Conservation (phyloP, 805 yeast species). For the Maudiozyma turicensis region DNA sequence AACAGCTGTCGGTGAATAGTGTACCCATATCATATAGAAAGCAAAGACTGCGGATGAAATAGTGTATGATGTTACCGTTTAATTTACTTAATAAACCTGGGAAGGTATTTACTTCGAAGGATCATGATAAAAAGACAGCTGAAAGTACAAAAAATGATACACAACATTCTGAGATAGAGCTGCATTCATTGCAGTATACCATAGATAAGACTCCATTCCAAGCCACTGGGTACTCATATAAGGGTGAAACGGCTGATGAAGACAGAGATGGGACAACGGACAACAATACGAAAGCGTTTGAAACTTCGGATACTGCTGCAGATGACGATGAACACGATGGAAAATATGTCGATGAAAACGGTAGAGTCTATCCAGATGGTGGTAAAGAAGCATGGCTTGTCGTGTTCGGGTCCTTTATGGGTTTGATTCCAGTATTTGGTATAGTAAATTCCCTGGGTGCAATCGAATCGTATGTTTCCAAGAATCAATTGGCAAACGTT, state of each 20-base stretch:
- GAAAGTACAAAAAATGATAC: background rate
- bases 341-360: conserved; percentile 9
- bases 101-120: background rate
- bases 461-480: conserved; percentile 48
- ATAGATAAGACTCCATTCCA: background rate
- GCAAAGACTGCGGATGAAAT: background rate
- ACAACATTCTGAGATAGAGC: background rate
- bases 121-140: background rate
- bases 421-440: conserved; percentile 51
- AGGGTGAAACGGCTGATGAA: background rate
- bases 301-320: background rate
- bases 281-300: background rate
- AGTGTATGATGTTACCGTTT: conserved; percentile 1
- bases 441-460: conserved; percentile 56
- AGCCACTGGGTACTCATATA: background rate
- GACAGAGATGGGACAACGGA: too few relatives aligned
- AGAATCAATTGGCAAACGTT: conserved; percentile 42
- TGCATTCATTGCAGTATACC: background rate
- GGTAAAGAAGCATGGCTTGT: conserved; percentile 49
- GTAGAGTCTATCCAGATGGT: conserved; percentile 40
- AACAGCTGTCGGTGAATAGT: too few relatives aligned
- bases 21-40: too few relatives aligned
- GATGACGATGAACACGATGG: conserved; percentile 1
- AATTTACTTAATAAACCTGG: conserved; percentile 1
- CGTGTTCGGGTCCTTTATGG: conserved; percentile 51